Percentiles rank a stretch among this genome's conserved stretches.
These are phyloP conservation scores for Sclerotinia trifoliorum DNA, from an alignment of 2,329 filamentous ascomycete species.

Conservation along the genomic window DNA sequence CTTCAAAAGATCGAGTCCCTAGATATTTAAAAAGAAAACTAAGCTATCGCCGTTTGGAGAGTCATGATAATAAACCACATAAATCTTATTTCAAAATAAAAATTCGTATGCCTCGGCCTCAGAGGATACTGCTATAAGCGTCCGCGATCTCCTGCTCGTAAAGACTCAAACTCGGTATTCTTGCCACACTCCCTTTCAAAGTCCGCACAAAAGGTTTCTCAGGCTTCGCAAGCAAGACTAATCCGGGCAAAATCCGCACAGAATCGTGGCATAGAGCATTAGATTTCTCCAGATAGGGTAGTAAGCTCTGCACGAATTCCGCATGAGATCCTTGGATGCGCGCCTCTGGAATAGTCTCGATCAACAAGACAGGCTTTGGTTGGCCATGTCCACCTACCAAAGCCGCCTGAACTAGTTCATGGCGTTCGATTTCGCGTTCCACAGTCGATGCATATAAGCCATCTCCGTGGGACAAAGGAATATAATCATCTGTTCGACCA, in stretches of 20 bases:
- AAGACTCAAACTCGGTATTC: constrained; percentile 7
- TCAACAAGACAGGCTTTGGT: neutral
- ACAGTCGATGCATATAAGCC: constrained; percentile 10
- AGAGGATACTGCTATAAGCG: neutral
- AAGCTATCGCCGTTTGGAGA: too few species aligned
- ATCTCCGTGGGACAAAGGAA: constrained; percentile 17
- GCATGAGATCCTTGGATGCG: neutral
- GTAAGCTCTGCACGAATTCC: constrained; percentile 7
- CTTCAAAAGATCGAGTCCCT: too few species aligned
- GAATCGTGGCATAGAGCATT: constrained; percentile 3
- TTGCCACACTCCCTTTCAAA: neutral
- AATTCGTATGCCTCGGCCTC: neutral
- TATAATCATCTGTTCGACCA: constrained; percentile 23
- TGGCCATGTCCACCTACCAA: constrained; percentile 11
- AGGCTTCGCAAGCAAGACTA: constrained; percentile 1
- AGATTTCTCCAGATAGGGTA: neutral
- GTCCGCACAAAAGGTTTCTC: constrained; percentile 10
- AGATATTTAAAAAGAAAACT: too few species aligned
- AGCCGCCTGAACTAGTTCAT: constrained; percentile 14
- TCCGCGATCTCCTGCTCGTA: constrained; percentile 9
- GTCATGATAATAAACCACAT: too few species aligned
- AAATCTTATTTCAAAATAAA: too few species aligned
- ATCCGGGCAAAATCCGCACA: neutral
- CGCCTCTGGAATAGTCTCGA: neutral
- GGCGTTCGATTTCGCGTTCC: constrained; percentile 19